A percentile compares a stretch with the other conserved stretches of the same genome.
Evolutionary conservation across 139 green algal species (phyloP).

Genomic region (Ettlia oleoabundans): DNA sequence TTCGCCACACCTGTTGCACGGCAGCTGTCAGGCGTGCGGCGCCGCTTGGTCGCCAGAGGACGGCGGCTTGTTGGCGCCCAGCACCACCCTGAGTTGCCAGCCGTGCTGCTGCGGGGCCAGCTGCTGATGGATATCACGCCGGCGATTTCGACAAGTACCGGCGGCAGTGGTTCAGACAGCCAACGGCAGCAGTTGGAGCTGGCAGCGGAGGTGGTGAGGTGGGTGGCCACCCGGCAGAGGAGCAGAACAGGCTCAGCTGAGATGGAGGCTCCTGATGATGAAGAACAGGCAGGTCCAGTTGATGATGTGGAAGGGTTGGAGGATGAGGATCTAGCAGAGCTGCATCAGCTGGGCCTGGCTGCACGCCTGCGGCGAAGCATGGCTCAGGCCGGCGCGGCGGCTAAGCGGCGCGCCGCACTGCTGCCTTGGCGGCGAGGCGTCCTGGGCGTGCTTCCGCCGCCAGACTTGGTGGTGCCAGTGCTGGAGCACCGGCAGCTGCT

Average conservation of each 20-base stretch:
- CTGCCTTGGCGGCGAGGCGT: no score
- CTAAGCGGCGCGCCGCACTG: not conserved
- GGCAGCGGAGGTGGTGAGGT: not conserved
- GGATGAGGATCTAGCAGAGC: slow-evolving; percentile 22
- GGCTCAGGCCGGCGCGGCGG: not conserved
- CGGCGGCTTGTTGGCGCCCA: not conserved
- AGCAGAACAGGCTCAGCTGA: no score
- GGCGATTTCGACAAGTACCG: not conserved
- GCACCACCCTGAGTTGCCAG: not conserved
- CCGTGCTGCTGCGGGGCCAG: slow-evolving; percentile 2
- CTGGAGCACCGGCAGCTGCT: slow-evolving; percentile 1
- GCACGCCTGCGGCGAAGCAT: slow-evolving; percentile 5
- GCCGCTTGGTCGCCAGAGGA: not conserved
- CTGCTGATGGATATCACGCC: slow-evolving; percentile 4
- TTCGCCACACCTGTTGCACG: no score
- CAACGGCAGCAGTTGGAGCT: not conserved
- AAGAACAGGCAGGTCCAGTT: not conserved
- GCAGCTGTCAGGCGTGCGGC: not conserved
- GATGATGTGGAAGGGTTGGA: not conserved
- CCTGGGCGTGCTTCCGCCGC: not conserved
- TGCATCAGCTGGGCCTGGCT: not conserved
- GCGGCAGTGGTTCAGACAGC: no score
- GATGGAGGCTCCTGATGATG: not conserved
- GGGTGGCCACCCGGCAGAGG: not conserved
- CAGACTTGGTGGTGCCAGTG: not conserved